Conservation (phyloP, 768 basidiomycete genomes). For the Lactifluus piperatus region DNA sequence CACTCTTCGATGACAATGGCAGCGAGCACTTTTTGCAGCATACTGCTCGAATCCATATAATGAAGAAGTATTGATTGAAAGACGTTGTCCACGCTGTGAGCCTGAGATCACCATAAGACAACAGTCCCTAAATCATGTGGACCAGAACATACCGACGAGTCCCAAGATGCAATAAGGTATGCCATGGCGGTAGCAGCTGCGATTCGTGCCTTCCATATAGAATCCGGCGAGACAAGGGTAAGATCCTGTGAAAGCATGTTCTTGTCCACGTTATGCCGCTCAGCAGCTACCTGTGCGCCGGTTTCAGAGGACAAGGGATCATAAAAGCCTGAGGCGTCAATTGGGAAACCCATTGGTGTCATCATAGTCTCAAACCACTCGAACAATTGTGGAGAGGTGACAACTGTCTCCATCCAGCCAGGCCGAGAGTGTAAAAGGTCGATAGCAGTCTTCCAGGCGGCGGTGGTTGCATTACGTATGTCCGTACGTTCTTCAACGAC, state of each 20-base stretch:
- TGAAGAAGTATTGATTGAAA: conserved; percentile 70
- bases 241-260: conserved; percentile 89
- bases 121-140: background rate
- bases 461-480: conserved; percentile 63
- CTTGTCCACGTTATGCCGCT: conserved; percentile 93
- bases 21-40: conserved; percentile 84
- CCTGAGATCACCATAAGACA: conserved; percentile 18
- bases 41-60: conserved; percentile 81
- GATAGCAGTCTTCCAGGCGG: conserved; percentile 68
- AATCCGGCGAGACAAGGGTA: conserved; percentile 67
- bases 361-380: conserved; percentile 86
- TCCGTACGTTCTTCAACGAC: conserved; percentile 85
- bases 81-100: conserved; percentile 45
- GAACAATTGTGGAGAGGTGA: conserved; percentile 52
- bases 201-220: conserved; percentile 70
- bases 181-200: conserved; percentile 74
- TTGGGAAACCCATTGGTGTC: conserved; percentile 78
- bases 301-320: conserved; percentile 44
- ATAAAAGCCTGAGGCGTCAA: conserved; percentile 66
- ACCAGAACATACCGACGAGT: conserved; percentile 39
- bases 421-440: conserved; percentile 39
- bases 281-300: conserved; percentile 37
- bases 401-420: conserved; percentile 42
- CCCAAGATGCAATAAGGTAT: conserved; percentile 59
- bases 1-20: conserved; percentile 88